Percentiles rank a stretch among this genome's conserved stretches.
Conservation (phyloP, 345 rosid genomes). For the Moricandia moricandioides region DNA sequence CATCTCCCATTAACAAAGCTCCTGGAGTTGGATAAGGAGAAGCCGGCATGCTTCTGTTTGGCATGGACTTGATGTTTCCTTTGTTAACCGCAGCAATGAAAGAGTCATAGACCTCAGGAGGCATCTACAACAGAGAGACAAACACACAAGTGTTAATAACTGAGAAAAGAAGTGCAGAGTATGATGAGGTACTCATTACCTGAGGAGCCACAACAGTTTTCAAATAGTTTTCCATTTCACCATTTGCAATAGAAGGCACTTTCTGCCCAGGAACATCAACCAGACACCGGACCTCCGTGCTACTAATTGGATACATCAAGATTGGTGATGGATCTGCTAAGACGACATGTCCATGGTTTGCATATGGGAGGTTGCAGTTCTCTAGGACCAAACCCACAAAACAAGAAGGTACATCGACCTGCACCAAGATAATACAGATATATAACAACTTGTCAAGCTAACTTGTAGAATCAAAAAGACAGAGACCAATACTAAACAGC, state of each 20-base stretch:
- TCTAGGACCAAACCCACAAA: slow-evolving; percentile 45
- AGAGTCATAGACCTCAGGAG: slow-evolving; percentile 41
- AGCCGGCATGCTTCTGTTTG: slow-evolving; percentile 57
- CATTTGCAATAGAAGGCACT: slow-evolving; percentile 49
- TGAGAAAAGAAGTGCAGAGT: not conserved
- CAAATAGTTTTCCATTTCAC: slow-evolving; percentile 47
- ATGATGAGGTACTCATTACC: slow-evolving; percentile 20
- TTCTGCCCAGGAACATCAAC: slow-evolving; percentile 53
- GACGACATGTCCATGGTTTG: slow-evolving; percentile 46
- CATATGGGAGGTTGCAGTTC: slow-evolving; percentile 44
- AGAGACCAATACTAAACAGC: not conserved
- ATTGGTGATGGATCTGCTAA: slow-evolving; percentile 48
- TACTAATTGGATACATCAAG: slow-evolving; percentile 45
- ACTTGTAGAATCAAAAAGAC: not conserved
- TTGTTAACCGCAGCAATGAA: slow-evolving; percentile 45
- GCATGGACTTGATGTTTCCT: slow-evolving; percentile 51
- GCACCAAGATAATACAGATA: not conserved
- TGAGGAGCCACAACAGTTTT: slow-evolving; percentile 49
- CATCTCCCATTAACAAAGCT: slow-evolving; percentile 52
- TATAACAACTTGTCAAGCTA: not conserved
- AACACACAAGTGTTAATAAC: not conserved
- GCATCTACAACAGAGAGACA: slow-evolving; percentile 32
- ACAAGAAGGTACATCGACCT: slow-evolving; percentile 47
- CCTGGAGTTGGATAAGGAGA: slow-evolving; percentile 49
- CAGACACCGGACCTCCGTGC: slow-evolving; percentile 46